phyloP scores from a whole-genome alignment of 2,329 filamentous ascomycete genomes.

The Ophiocordyceps polyrhachis-furcata region DNA sequence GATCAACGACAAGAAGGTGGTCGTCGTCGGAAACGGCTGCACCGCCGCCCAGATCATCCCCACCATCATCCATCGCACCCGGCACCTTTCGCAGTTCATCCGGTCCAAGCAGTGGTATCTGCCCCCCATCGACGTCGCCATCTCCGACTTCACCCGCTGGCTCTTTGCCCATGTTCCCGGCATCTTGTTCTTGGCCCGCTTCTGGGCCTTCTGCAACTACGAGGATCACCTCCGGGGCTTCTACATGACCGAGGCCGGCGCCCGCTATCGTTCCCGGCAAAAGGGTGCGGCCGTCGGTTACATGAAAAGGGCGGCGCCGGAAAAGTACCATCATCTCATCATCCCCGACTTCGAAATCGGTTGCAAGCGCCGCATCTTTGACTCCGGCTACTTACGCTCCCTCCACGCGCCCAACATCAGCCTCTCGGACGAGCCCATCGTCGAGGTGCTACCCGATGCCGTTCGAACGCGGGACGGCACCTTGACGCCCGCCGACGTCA shows the following conservation, averaged over 20 bases:
- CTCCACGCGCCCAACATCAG: constrained; percentile 29
- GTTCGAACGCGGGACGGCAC: constrained; percentile 18
- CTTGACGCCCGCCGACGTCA: constrained; percentile 34
- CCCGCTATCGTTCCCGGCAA: constrained; percentile 15
- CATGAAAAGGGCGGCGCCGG: constrained; percentile 26
- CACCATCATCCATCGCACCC: constrained; percentile 17
- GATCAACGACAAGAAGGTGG: constrained; percentile 26
- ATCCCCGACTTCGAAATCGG: constrained; percentile 43
- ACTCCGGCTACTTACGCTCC: constrained; percentile 33
- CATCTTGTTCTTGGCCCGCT: constrained; percentile 16
- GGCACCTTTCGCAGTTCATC: constrained; percentile 21
- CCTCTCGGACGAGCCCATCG: constrained; percentile 27
- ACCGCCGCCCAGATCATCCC: constrained; percentile 35
- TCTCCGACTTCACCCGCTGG: constrained; percentile 4
- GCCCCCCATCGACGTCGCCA: constrained; percentile 10
- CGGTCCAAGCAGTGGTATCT: constrained; percentile 24
- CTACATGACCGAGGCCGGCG: constrained; percentile 16
- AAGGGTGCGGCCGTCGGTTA: constrained; percentile 21
- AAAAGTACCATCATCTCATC: constrained; percentile 41
- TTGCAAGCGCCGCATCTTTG: constrained; percentile 45
- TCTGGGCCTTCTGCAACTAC: constrained; percentile 20
- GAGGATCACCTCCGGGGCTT: constrained; percentile 19
- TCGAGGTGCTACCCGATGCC: constrained; percentile 23
- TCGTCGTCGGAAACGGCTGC: constrained; percentile 36
- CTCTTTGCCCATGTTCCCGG: constrained; percentile 31